Evolutionary conservation across 495 filamentous ascomycete genomes (phyloP), one percentile per base, ranked within the genome.

Genomic region (Oidiodendron maius): DNA sequence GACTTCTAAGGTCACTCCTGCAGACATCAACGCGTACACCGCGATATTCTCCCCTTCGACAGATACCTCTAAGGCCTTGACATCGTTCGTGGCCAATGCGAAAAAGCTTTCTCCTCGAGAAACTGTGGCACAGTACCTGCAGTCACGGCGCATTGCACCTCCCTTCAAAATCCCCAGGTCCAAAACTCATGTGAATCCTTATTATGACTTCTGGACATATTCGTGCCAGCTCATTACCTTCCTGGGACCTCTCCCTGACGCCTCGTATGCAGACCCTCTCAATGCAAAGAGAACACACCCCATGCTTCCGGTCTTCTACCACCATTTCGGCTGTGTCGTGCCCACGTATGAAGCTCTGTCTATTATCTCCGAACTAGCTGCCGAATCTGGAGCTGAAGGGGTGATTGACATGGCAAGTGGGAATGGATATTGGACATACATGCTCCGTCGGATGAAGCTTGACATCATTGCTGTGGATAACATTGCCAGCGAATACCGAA

Each of bases 301-400:
- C 52, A 61, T 81, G 2, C 67, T 83, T 1, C 78, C 80, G 5
- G 59, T 84, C n/a, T 59, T 83, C 20, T 82, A 82, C 69, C 80
- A 84, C 62, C 80, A 84, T 60, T 83, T 83, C 61, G 77, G 77
- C 28, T 84, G 81, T 65, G 71, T 73, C 5, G 70, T 72, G 11
- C 81, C 81, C 1, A 68, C 65, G 16, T 75, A 78, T 64, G 74
- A 81, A 44, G 65, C 68, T 1, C 62, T 85, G 16, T 51, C 55
- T 22, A 56, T 78, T 9, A 68, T 85, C 21, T 61, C 62, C n/a
- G 55, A 66, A n/a, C 43, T 78, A 8, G 56, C 68, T 5, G 48
- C 23, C 6, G 34, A 38, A 17, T 63, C 26, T 30, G 26, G 26
- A 5, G 66, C 1, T 58, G 70, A 35, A 48, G 58, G 18, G 63